Conservation (phyloP, 768 basidiomycete genomes). For the Lentinula lateritia region DNA sequence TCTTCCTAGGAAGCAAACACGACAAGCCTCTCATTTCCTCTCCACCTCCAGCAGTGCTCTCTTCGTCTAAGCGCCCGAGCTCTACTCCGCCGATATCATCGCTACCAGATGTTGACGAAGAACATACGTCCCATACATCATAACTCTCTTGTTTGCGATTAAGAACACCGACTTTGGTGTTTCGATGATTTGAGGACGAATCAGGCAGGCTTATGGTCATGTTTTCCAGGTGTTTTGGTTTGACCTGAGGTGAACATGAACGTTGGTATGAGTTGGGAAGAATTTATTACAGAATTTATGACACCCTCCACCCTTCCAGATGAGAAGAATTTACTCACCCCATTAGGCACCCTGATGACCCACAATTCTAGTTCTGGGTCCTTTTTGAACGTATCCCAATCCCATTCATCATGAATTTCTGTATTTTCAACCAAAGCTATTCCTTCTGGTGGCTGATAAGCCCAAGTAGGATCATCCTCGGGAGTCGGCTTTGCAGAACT, state of each 20-base stretch:
- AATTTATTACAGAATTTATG: background rate
- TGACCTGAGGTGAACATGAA: slow-evolving; percentile 39
- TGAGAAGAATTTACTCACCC: slow-evolving; percentile 34
- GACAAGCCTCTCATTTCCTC: slow-evolving; percentile 60
- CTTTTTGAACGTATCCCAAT: slow-evolving; percentile 59
- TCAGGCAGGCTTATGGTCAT: slow-evolving; percentile 42
- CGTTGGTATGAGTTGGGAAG: background rate
- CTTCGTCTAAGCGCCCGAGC: slow-evolving; percentile 9
- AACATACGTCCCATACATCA: slow-evolving; percentile 62
- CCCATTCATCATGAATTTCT: slow-evolving; percentile 45
- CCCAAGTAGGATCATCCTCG: slow-evolving; percentile 51
- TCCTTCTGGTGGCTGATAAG: slow-evolving; percentile 53
- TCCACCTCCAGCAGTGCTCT: slow-evolving; percentile 34
- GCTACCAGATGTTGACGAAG: background rate
- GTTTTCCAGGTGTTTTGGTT: slow-evolving; percentile 56
- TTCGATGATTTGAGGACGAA: slow-evolving; percentile 23
- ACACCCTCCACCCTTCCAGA: background rate
- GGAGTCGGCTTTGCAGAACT: slow-evolving; percentile 40
- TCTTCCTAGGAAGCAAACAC: slow-evolving; percentile 61
- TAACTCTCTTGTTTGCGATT: slow-evolving; percentile 49
- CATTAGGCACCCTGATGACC: slow-evolving; percentile 64
- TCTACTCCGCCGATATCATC: slow-evolving; percentile 8
- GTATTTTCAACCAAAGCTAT: slow-evolving; percentile 40
- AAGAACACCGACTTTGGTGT: slow-evolving; percentile 41
- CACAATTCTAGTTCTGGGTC: slow-evolving; percentile 62